A percentile compares a stretch with the other conserved stretches of the same genome.
Conservation (phyloP, 139 green algal genomes). For the Chlorella ohadii region DNA sequence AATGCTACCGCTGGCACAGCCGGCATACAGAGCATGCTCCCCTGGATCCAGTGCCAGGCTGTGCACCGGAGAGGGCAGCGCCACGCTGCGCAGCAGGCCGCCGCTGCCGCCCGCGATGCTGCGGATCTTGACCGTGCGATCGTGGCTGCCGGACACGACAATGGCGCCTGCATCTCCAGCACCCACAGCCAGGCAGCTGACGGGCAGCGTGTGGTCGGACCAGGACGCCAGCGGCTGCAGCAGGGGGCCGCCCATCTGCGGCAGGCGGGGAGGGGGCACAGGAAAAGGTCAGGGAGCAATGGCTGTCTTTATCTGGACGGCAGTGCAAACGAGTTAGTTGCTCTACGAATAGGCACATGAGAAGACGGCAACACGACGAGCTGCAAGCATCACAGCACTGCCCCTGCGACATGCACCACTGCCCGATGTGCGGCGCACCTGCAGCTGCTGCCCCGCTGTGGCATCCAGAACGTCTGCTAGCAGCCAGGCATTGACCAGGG, state of each 20-base stretch:
- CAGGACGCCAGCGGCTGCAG: constrained; percentile 74
- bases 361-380: too few species aligned
- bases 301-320: too few species aligned
- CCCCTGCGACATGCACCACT: neutral
- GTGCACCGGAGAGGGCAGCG: constrained; percentile 69
- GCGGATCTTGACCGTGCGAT: constrained; percentile 81
- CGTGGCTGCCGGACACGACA: constrained; percentile 72
- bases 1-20: constrained; percentile 78
- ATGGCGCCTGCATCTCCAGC: constrained; percentile 60
- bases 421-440: neutral
- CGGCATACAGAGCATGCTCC: constrained; percentile 84
- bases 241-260: constrained; percentile 35
- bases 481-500: constrained; percentile 79
- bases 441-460: constrained; percentile 31
- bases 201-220: constrained; percentile 87
- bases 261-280: neutral
- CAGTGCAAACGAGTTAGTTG: too few species aligned
- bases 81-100: constrained; percentile 60
- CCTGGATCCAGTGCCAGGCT: constrained; percentile 67
- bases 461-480: constrained; percentile 78
- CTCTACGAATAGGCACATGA: too few species aligned
- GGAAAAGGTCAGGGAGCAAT: neutral
- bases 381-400: too few species aligned
- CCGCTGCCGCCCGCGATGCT: constrained; percentile 54
- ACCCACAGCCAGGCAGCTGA: constrained; percentile 74